A percentile compares a stretch with the other conserved stretches of the same genome.
Conservation (phyloP, 176 grass and related monocot genomes). For the Cenchrus fungigraminus region DNA sequence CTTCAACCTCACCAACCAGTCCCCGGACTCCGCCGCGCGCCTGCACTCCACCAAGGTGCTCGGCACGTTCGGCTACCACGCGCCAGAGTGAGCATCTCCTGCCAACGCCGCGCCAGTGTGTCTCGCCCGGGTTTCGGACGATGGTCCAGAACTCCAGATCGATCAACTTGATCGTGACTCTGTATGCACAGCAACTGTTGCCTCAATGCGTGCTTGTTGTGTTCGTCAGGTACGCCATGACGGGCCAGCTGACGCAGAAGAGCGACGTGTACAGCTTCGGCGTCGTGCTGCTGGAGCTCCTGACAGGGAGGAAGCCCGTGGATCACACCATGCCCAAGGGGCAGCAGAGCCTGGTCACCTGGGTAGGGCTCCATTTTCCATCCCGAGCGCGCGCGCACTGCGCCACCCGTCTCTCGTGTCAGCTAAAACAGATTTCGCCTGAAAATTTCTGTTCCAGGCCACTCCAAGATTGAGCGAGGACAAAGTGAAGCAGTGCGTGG, state of each 20-base stretch:
- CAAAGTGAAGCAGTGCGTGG: constrained; percentile 96
- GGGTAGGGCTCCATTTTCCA: constrained; percentile 41
- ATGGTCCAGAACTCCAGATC: neutral
- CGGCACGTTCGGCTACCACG: constrained; percentile 97
- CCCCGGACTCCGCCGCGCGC: constrained; percentile 79
- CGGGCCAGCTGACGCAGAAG: constrained; percentile 80
- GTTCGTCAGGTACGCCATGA: constrained; percentile 84
- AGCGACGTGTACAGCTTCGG: constrained; percentile 97
- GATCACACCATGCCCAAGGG: constrained; percentile 98
- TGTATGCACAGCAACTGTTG: no score
- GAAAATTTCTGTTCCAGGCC: constrained; percentile 45
- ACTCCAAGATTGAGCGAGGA: constrained; percentile 96
- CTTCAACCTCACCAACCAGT: constrained; percentile 96
- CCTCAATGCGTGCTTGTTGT: neutral
- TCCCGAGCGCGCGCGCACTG: no score
- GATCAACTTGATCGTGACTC: no score
- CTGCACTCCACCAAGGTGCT: constrained; percentile 97
- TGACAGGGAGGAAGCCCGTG: constrained; percentile 93
- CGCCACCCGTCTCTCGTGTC: no score
- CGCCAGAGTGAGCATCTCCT: constrained; percentile 60
- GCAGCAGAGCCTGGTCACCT: constrained; percentile 94
- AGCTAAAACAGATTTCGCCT: no score
- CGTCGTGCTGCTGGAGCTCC: constrained; percentile 81
- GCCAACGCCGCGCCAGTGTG: no score
- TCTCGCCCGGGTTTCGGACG: no score